A percentile compares a stretch with the other conserved stretches of the same genome.
phyloP scores from a whole-genome alignment of 805 yeast genomes.

The Metschnikowia kunwiensis region DNA sequence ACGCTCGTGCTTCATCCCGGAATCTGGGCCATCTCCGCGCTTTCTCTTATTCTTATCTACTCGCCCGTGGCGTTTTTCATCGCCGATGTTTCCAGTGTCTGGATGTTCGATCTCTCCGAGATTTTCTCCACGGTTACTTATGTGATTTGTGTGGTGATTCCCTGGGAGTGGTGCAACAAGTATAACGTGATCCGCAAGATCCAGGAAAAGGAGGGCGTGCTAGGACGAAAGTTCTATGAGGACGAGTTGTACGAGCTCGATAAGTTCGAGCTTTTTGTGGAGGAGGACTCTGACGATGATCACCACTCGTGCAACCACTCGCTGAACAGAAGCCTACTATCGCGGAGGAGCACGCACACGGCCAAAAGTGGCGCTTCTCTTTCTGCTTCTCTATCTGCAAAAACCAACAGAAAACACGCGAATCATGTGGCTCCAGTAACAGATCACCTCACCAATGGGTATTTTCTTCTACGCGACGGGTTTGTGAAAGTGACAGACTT shows the following conservation, averaged over 20 bases:
- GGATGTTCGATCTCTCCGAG: conserved; percentile 74
- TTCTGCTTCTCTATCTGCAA: neutral
- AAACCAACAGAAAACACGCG: neutral
- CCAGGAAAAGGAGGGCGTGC: conserved; percentile 64
- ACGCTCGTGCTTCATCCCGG: conserved; percentile 46
- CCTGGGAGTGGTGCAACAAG: conserved; percentile 85
- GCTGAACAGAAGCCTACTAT: conserved; percentile 3
- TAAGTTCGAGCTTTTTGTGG: conserved; percentile 38
- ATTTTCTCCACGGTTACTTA: conserved; percentile 71
- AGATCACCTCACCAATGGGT: conserved; percentile 4
- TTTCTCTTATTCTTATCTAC: conserved; percentile 54
- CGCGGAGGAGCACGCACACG: too few species aligned
- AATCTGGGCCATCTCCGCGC: conserved; percentile 53
- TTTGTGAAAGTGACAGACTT: conserved; percentile 49
- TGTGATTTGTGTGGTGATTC: conserved; percentile 65
- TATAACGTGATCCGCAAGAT: conserved; percentile 53
- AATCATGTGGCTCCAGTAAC: neutral
- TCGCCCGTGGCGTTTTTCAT: conserved; percentile 68
- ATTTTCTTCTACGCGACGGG: conserved; percentile 24
- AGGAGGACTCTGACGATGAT: conserved; percentile 26
- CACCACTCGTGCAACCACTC: neutral
- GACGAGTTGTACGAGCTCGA: conserved; percentile 53
- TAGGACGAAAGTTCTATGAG: conserved; percentile 74
- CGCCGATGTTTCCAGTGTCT: conserved; percentile 71
- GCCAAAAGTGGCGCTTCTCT: too few species aligned